phyloP scores from a whole-genome alignment of 345 rosid species.

The Gossypium turneri region DNA sequence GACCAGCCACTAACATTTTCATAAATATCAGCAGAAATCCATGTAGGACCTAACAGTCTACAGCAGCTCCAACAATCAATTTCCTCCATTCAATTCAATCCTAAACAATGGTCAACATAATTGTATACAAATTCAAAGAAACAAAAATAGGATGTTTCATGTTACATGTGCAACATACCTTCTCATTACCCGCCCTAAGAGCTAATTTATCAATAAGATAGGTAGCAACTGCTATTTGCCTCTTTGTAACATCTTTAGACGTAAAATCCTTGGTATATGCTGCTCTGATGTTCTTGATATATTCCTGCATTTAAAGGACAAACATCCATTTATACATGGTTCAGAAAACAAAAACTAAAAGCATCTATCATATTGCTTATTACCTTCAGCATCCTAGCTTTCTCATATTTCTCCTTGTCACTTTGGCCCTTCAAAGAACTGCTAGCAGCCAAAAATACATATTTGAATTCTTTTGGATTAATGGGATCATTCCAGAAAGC shows the following conservation, averaged over 20 bases:
- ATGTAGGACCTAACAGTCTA: not conserved
- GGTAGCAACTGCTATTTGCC: slow-evolving; percentile 96
- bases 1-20: slow-evolving; percentile 7
- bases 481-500: slow-evolving; percentile 99
- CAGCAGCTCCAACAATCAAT: not conserved
- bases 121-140: not conserved
- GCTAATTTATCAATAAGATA: slow-evolving; percentile 98
- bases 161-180: slow-evolving; percentile 43
- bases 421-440: slow-evolving; percentile 96
- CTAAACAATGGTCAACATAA: not conserved
- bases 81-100: slow-evolving; percentile 1
- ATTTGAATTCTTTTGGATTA: slow-evolving; percentile 83
- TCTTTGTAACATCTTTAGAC: slow-evolving; percentile 53
- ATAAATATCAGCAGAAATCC: not conserved
- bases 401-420: slow-evolving; percentile 97
- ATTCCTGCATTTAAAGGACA: slow-evolving; percentile 48
- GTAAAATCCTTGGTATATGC: slow-evolving; percentile 88
- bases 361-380: not conserved
- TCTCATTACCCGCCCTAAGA: slow-evolving; percentile 99
- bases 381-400: slow-evolving; percentile 95
- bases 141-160: not conserved
- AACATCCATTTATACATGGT: not conserved
- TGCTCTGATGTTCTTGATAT: slow-evolving; percentile 67
- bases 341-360: not conserved
- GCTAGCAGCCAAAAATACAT: slow-evolving; percentile 95